These are phyloP conservation scores for Escallonia rubra DNA, from an alignment of 129 eudicot genomes.

Conservation along the genomic window DNA sequence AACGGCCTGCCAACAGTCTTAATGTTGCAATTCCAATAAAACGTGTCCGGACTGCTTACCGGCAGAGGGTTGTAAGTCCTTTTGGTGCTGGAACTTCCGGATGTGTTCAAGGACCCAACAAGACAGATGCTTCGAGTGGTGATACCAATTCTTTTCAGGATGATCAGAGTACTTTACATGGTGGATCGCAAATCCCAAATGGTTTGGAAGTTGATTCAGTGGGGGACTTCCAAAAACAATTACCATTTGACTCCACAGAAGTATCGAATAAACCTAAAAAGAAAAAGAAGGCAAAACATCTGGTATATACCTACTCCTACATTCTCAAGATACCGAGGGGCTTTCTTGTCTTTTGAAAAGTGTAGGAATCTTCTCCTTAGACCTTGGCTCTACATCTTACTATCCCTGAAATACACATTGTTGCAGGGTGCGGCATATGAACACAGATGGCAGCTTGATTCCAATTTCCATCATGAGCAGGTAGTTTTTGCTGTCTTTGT, in stretches of 20 bases:
- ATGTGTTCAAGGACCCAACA: constrained; percentile 48
- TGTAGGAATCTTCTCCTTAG: neutral
- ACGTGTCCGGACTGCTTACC: constrained; percentile 86
- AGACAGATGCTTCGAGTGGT: constrained; percentile 92
- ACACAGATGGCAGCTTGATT: constrained; percentile 70
- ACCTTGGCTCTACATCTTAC: constrained; percentile 3
- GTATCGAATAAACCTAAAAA: constrained; percentile 73
- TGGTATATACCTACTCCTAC: constrained; percentile 30
- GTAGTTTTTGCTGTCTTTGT: constrained; percentile 22
- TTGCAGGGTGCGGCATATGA: constrained; percentile 61
- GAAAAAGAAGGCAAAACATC: constrained; percentile 81
- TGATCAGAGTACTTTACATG: constrained; percentile 73
- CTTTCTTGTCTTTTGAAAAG: constrained; percentile 2
- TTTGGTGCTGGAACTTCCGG: constrained; percentile 67
- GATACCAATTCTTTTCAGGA: constrained; percentile 95
- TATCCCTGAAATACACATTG: neutral
- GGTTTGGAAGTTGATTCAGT: constrained; percentile 78
- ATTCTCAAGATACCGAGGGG: neutral
- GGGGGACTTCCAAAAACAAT: constrained; percentile 67
- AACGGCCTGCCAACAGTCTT: constrained; percentile 61
- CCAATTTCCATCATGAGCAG: constrained; percentile 76
- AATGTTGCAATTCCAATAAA: constrained; percentile 82
- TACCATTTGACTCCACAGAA: constrained; percentile 60
- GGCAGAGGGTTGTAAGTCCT: constrained; percentile 81
- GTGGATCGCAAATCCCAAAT: constrained; percentile 54